Conservation (phyloP, 805 yeast genomes). For the Candida gorgasii region DNA sequence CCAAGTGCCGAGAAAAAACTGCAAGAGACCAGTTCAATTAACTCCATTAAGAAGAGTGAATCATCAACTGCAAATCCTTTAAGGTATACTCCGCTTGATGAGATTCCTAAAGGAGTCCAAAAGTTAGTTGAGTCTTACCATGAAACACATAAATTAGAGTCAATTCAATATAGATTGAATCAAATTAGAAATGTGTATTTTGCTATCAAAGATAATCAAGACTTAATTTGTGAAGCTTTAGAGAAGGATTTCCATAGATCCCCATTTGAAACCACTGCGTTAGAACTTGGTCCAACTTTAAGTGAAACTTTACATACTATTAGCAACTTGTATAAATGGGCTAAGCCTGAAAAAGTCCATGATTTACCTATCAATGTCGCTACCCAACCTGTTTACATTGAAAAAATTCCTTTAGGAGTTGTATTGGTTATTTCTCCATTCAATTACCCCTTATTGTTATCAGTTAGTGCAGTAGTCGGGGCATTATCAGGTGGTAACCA, state of each 20-base stretch:
- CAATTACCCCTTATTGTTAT: conserved; percentile 72
- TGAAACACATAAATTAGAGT: conserved; percentile 46
- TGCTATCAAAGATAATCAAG: conserved; percentile 59
- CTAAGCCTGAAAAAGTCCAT: conserved; percentile 47
- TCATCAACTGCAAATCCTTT: conserved; percentile 7
- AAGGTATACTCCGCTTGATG: conserved; percentile 46
- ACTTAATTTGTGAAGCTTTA: conserved; percentile 57
- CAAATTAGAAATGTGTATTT: conserved; percentile 69
- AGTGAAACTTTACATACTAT: conserved; percentile 63
- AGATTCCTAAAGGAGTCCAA: conserved; percentile 49
- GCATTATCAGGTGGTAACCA: conserved; percentile 87
- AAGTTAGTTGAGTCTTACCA: conserved; percentile 44
- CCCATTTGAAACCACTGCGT: conserved; percentile 56
- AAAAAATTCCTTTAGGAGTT: conserved; percentile 55
- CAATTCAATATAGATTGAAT: conserved; percentile 56
- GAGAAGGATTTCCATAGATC: conserved; percentile 67
- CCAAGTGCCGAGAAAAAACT: conserved; percentile 1
- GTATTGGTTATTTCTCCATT: conserved; percentile 76
- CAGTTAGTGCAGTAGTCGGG: conserved; percentile 67
- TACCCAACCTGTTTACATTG: conserved; percentile 32
- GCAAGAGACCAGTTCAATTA: neutral
- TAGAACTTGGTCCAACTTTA: conserved; percentile 55
- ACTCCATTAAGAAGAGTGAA: neutral
- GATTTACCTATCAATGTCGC: conserved; percentile 37
- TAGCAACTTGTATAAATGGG: conserved; percentile 60